Evolutionary conservation across 75 land plant genomes (phyloP).

Genomic region (Selaginella tamariscina): DNA sequence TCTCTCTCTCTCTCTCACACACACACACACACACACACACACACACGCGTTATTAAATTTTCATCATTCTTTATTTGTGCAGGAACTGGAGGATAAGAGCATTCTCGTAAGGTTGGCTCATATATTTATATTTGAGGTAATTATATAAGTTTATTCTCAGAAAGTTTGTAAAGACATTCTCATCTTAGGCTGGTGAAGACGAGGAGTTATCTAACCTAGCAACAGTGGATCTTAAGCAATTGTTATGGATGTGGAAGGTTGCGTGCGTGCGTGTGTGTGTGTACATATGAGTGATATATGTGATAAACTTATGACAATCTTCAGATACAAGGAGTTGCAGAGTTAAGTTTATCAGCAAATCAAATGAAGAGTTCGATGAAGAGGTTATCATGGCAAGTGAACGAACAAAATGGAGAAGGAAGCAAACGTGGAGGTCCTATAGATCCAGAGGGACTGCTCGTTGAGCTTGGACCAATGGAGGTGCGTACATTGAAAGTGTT

Average conservation of each 20-base stretch:
- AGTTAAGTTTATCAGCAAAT: constrained; percentile 64
- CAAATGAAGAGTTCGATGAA: constrained; percentile 70
- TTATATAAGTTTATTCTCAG: no score
- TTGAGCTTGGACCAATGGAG: constrained; percentile 86
- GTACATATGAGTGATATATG: no score
- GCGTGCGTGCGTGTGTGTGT: neutral
- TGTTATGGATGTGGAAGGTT: constrained; percentile 46
- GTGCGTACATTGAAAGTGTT: constrained; percentile 50
- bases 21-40: no score
- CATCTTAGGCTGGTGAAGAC: constrained; percentile 58
- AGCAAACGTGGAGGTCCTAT: constrained; percentile 38
- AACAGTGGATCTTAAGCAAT: constrained; percentile 51
- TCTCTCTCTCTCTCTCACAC: no score
- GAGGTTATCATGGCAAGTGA: constrained; percentile 53
- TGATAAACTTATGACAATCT: neutral
- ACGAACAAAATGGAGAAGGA: neutral
- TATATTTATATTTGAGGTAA: constrained; percentile 32
- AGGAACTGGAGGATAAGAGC: constrained; percentile 23
- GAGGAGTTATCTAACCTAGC: constrained; percentile 34
- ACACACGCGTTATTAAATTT: neutral
- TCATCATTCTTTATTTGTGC: neutral
- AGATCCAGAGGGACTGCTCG: constrained; percentile 36
- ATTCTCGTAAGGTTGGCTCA: constrained; percentile 27
- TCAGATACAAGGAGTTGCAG: constrained; percentile 50
- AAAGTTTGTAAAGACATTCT: no score